Conservation (phyloP, 2,329 filamentous ascomycete genomes). For the Diaporthe eres region DNA sequence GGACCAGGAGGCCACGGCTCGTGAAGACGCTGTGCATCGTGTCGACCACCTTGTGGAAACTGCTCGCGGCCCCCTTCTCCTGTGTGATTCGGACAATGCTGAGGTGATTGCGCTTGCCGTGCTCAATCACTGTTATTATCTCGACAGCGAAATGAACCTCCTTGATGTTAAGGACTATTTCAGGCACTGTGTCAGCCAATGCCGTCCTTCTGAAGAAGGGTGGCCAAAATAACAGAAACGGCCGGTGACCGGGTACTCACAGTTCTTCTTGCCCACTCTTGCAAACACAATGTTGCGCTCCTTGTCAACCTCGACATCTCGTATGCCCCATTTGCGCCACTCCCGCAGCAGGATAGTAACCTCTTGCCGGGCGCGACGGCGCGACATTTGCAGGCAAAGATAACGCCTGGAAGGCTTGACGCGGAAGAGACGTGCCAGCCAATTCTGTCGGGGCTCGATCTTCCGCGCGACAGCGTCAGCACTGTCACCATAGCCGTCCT, state of each 20-base stretch:
- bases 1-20: conserved; percentile 75
- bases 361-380: conserved; percentile 82
- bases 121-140: conserved; percentile 90
- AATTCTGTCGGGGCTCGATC: conserved; percentile 82
- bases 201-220: background rate
- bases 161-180: conserved; percentile 82
- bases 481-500: conserved; percentile 56
- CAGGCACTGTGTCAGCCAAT: conserved; percentile 12
- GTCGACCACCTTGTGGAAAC: conserved; percentile 86
- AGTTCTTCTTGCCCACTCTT: conserved; percentile 81
- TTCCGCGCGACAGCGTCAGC: conserved; percentile 56
- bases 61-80: conserved; percentile 90
- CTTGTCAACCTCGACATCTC: conserved; percentile 84
- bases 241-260: conserved; percentile 66
- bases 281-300: conserved; percentile 84
- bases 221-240: background rate
- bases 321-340: conserved; percentile 87
- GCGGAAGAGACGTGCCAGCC: conserved; percentile 90
- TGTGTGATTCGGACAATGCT: conserved; percentile 90
- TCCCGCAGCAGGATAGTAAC: conserved; percentile 81
- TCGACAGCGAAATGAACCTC: conserved; percentile 91
- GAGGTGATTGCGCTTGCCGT: conserved; percentile 81
- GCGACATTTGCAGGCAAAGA: conserved; percentile 81
- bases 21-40: conserved; percentile 79
- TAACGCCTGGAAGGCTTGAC: conserved; percentile 86